A percentile compares a stretch with the other conserved stretches of the same genome.
Conservation (phyloP, 2,329 filamentous ascomycete genomes). For the Dothideomycetes sp. region DNA sequence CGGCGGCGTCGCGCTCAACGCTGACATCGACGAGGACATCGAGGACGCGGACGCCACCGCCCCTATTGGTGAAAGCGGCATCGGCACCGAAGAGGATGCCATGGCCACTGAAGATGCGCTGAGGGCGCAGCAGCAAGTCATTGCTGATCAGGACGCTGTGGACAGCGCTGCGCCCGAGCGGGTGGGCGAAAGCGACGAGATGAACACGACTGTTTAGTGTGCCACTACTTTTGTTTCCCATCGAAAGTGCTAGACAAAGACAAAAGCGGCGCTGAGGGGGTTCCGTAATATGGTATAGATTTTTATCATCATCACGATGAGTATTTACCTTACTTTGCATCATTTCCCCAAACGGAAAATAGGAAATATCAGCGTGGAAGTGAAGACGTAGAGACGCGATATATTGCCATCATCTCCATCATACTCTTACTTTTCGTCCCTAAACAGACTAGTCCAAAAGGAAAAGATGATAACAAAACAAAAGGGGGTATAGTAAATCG, state of each 20-base stretch:
- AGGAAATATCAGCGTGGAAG: too few species aligned
- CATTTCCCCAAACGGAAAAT: too few species aligned
- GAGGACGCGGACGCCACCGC: slow-evolving; percentile 12
- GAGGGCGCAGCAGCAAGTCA: slow-evolving; percentile 29
- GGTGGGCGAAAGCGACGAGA: slow-evolving; percentile 33
- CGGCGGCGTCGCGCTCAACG: slow-evolving; percentile 11
- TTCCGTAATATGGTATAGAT: too few species aligned
- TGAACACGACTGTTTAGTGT: slow-evolving; percentile 35
- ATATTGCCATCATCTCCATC: too few species aligned
- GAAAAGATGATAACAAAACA: neutral
- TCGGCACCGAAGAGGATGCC: slow-evolving; percentile 23
- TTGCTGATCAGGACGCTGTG: slow-evolving; percentile 20
- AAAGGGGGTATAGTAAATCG: neutral
- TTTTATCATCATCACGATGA: too few species aligned
- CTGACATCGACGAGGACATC: slow-evolving; percentile 21
- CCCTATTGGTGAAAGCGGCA: slow-evolving; percentile 13
- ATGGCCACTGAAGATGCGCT: slow-evolving; percentile 28
- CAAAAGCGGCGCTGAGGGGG: slow-evolving; percentile 12
- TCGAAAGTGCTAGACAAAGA: neutral
- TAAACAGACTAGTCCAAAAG: too few species aligned
- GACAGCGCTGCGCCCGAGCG: slow-evolving; percentile 33
- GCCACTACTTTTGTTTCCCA: too few species aligned
- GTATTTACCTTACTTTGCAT: too few species aligned
- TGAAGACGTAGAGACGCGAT: too few species aligned
- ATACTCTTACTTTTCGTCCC: too few species aligned